Evolutionary conservation across 331 rosid species (phyloP).

Genomic region (Telfairia occidentalis): DNA sequence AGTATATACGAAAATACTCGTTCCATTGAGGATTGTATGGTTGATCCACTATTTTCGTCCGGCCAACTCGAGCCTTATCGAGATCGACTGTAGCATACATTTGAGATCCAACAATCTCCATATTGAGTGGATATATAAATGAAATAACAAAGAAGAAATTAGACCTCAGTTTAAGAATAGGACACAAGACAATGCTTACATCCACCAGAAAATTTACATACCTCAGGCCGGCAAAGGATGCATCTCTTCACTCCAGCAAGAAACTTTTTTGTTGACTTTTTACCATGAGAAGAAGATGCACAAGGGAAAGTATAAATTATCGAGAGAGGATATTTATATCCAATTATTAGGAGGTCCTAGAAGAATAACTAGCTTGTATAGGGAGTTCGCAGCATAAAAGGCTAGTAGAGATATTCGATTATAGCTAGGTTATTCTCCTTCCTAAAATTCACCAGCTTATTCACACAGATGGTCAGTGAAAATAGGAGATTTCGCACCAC

Average conservation of each 20-base stretch:
- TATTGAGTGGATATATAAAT: not conserved
- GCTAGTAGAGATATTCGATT: not conserved
- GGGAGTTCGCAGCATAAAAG: not conserved
- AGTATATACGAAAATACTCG: conserved; percentile 44
- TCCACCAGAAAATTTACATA: conserved; percentile 7
- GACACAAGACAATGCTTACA: not conserved
- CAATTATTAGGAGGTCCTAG: not conserved
- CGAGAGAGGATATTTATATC: not conserved
- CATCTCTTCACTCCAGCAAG: conserved; percentile 51
- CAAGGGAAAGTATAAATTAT: not conserved
- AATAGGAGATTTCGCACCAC: not conserved
- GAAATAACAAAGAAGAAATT: not conserved
- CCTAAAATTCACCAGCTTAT: not conserved
- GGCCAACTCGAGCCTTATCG: conserved; percentile 55
- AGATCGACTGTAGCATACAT: conserved; percentile 80
- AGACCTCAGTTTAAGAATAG: not conserved
- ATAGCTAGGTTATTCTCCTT: not conserved
- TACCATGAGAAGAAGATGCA: not conserved
- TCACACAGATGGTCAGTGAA: not conserved
- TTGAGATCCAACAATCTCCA: conserved; percentile 51
- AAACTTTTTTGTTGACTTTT: conserved; percentile 34
- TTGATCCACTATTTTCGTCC: conserved; percentile 33
- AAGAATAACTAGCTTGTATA: not conserved
- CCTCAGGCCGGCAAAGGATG: conserved; percentile 57
- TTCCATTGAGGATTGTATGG: conserved; percentile 43